phyloP scores from a whole-genome alignment of 2,329 filamentous ascomycete species.

The Trichoderma breve region DNA sequence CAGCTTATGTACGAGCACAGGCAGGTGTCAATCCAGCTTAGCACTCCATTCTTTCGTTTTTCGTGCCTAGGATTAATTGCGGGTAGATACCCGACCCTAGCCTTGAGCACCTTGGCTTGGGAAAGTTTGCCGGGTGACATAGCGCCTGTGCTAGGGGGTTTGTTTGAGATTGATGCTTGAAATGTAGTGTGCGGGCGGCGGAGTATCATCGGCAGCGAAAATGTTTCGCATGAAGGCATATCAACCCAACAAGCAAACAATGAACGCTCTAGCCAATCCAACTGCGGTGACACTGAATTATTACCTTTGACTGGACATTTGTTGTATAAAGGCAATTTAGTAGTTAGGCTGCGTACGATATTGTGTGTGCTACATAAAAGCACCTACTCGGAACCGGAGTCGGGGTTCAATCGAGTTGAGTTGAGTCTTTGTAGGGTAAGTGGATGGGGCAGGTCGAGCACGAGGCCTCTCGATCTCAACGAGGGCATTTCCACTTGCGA shows the following conservation, averaged over 20 bases:
- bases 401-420: neutral
- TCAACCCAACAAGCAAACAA: neutral
- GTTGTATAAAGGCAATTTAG: neutral
- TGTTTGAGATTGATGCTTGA: neutral
- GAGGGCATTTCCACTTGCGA: neutral
- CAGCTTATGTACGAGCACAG: neutral
- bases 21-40: neutral
- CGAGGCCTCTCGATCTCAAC: neutral
- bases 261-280: neutral
- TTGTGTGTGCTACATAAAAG: neutral
- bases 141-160: slow-evolving; percentile 6
- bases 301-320: neutral
- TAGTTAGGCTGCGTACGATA: neutral
- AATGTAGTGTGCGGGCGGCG: neutral
- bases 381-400: neutral
- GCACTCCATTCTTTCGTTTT: neutral
- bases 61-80: slow-evolving; percentile 9
- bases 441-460: neutral
- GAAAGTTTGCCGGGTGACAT: slow-evolving; percentile 1
- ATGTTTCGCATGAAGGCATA: neutral
- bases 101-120: neutral
- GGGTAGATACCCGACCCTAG: slow-evolving; percentile 19
- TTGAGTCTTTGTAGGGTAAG: neutral
- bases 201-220: neutral
- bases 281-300: neutral